Conservation (phyloP, 1,284 basidiomycete species). For the Trichosporon asahii region DNA sequence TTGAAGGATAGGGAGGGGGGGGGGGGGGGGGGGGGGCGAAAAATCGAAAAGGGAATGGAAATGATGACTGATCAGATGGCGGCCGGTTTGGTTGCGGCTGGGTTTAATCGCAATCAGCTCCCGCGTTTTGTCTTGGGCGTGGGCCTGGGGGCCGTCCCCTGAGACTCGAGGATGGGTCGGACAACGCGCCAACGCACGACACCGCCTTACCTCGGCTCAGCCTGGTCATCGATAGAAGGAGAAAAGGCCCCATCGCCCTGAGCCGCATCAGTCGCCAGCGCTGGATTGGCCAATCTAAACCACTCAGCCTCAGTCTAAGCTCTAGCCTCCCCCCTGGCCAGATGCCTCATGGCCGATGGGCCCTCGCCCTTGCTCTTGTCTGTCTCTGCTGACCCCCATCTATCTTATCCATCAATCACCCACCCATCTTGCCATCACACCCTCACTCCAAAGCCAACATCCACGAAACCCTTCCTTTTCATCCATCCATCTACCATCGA, state of each 20-base stretch:
- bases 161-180: not conserved
- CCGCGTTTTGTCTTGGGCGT: not conserved
- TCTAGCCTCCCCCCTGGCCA: not conserved
- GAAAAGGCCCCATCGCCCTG: conserved; percentile 11
- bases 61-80: not conserved
- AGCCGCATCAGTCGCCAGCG: not conserved
- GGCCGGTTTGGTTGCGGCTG: not conserved
- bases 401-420: conserved; percentile 7
- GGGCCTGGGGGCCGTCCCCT: not conserved
- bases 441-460: conserved; percentile 15
- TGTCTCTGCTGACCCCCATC: not conserved
- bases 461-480: conserved; percentile 7
- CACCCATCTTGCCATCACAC: not conserved
- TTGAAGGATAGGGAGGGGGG: not conserved
- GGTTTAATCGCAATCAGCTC: conserved; percentile 2
- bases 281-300: conserved; percentile 7
- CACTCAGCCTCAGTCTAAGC: not conserved
- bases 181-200: not conserved
- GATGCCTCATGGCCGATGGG: not conserved
- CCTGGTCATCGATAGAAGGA: not conserved
- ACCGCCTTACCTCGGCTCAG: not conserved
- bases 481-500: conserved; percentile 5
- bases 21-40: not conserved
- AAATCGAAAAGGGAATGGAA: not conserved
- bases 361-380: not conserved